Conservation (phyloP, 2,329 filamentous ascomycete genomes). For the Stemphylium lycopersici region DNA sequence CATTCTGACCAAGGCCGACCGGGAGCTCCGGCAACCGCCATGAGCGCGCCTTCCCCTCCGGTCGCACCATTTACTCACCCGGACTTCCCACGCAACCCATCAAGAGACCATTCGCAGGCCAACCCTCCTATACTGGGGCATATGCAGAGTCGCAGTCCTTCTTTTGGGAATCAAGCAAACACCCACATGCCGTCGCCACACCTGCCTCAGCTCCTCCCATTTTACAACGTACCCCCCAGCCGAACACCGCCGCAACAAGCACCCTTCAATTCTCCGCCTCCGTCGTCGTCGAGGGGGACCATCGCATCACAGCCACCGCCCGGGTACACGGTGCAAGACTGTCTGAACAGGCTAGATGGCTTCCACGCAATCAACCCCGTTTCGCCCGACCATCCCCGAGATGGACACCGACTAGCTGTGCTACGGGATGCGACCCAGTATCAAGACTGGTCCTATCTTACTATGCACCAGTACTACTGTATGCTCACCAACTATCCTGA, state of each 20-base stretch:
- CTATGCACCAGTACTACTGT: slow-evolving; percentile 41
- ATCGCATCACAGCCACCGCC: background rate
- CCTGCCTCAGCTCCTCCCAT: slow-evolving; percentile 2
- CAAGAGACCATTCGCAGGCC: slow-evolving; percentile 6
- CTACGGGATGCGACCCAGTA: slow-evolving; percentile 44
- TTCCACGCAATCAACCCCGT: slow-evolving; percentile 8
- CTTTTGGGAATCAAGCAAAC: background rate
- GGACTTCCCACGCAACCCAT: slow-evolving; percentile 1
- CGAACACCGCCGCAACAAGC: slow-evolving; percentile 10
- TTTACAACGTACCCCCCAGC: background rate
- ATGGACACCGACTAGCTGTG: slow-evolving; percentile 27
- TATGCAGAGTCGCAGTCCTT: slow-evolving; percentile 4
- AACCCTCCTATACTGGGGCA: slow-evolving; percentile 7
- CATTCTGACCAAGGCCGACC: background rate
- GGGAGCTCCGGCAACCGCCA: background rate
- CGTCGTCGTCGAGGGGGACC: background rate
- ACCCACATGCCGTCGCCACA: slow-evolving; percentile 14
- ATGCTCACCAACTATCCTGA: slow-evolving; percentile 37
- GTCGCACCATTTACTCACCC: background rate
- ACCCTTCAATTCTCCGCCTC: slow-evolving; percentile 3
- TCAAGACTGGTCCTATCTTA: slow-evolving; percentile 39
- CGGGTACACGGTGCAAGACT: slow-evolving; percentile 25
- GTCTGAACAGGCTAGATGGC: slow-evolving; percentile 3
- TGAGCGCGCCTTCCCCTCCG: background rate
- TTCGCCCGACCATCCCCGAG: background rate